Conservation (phyloP, 768 basidiomycete species). For the Amanita brunnescens region DNA sequence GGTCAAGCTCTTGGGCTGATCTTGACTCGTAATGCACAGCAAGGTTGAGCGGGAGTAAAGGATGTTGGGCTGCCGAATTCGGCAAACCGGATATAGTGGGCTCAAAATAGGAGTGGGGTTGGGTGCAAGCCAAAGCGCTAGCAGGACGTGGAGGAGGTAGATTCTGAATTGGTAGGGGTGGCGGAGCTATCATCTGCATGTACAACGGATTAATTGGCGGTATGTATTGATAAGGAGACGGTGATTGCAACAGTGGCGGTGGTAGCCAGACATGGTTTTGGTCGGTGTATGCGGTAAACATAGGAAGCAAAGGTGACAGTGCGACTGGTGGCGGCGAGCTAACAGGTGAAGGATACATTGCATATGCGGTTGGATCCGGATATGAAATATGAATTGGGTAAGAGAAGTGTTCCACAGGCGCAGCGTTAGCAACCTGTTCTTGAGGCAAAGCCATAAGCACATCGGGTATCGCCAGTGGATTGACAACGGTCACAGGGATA, state of each 20-base stretch:
- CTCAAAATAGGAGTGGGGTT: slow-evolving; percentile 16
- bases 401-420: not conserved
- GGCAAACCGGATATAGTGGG: slow-evolving; percentile 29
- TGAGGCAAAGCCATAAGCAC: slow-evolving; percentile 19
- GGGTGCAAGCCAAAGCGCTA: slow-evolving; percentile 31
- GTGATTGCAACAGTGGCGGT: slow-evolving; percentile 20
- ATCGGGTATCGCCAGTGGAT: slow-evolving; percentile 50
- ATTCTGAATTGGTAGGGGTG: slow-evolving; percentile 7
- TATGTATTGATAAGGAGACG: slow-evolving; percentile 25
- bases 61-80: slow-evolving; percentile 18
- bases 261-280: slow-evolving; percentile 47
- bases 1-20: slow-evolving; percentile 12
- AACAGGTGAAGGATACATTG: slow-evolving; percentile 13
- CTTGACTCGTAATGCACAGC: slow-evolving; percentile 15
- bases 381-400: not conserved
- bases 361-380: slow-evolving; percentile 7
- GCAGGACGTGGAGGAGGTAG: slow-evolving; percentile 34
- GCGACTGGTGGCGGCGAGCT: slow-evolving; percentile 21
- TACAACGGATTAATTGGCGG: slow-evolving; percentile 14
- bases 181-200: slow-evolving; percentile 2
- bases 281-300: slow-evolving; percentile 31
- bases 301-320: slow-evolving; percentile 24
- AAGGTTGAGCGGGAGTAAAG: slow-evolving; percentile 21
- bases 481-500: slow-evolving; percentile 55
- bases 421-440: slow-evolving; percentile 5